Percentiles rank a stretch among this genome's conserved stretches.
These are phyloP conservation scores for Penicillium sp. DNA, from an alignment of 2,329 filamentous ascomycete species.

Conservation along the genomic window DNA sequence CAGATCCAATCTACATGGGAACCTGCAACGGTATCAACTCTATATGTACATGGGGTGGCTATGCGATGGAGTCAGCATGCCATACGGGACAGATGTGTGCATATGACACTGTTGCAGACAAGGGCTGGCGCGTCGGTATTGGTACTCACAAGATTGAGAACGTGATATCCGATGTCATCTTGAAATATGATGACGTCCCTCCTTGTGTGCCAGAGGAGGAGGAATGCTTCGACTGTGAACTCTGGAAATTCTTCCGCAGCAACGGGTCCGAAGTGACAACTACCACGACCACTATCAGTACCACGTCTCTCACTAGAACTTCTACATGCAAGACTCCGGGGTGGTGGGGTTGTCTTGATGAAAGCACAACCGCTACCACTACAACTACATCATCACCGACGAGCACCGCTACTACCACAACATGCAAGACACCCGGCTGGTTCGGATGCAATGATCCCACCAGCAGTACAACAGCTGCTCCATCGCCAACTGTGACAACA, in stretches of 20 bases:
- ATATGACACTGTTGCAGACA: constrained; percentile 87
- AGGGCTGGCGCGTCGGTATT: constrained; percentile 87
- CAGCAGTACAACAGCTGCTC: constrained; percentile 17
- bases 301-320: constrained; percentile 65
- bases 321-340: constrained; percentile 36
- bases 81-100: constrained; percentile 84
- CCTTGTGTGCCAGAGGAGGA: constrained; percentile 73
- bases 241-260: constrained; percentile 93
- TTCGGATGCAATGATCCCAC: constrained; percentile 40
- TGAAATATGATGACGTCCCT: constrained; percentile 76
- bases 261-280: constrained; percentile 78
- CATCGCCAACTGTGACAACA: constrained; percentile 12
- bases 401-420: constrained; percentile 32
- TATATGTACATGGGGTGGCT: constrained; percentile 84
- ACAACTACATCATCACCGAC: constrained; percentile 20
- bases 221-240: constrained; percentile 77
- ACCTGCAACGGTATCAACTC: constrained; percentile 88
- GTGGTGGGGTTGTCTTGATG: constrained; percentile 38
- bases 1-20: constrained; percentile 91
- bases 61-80: constrained; percentile 89
- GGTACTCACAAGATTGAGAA: constrained; percentile 85
- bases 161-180: constrained; percentile 83
- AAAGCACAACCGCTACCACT: constrained; percentile 16
- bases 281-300: constrained; percentile 54
- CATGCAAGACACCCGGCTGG: constrained; percentile 38